phyloP scores from a whole-genome alignment of 352 stramenopile species.

The Pythium dissimile region DNA sequence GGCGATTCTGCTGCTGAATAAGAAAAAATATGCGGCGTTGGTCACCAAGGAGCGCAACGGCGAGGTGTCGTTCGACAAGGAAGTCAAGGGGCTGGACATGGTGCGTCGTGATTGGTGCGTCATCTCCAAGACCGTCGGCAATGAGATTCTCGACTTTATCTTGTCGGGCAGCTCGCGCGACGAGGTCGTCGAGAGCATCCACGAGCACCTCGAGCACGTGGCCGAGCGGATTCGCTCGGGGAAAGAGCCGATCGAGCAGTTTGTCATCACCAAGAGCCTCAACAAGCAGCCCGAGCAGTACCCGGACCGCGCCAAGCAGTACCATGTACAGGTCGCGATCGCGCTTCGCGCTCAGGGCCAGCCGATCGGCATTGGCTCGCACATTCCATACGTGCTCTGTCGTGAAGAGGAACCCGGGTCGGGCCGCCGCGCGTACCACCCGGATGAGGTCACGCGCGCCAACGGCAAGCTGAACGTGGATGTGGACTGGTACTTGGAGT shows the following conservation, averaged over 20 bases:
- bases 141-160: conserved; percentile 97
- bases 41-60: conserved; percentile 87
- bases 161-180: conserved; percentile 93
- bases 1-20: conserved; percentile 99
- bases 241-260: conserved; percentile 95
- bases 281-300: conserved; percentile 99
- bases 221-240: conserved; percentile 92
- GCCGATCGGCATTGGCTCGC: conserved; percentile 96
- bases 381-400: conserved; percentile 99
- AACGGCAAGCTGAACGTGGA: conserved; percentile 89
- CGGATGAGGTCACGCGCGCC: conserved; percentile 78
- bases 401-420: conserved; percentile 78
- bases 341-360: conserved; percentile 94
- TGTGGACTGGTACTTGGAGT: conserved; percentile 96
- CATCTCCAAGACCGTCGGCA: conserved; percentile 96
- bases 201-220: conserved; percentile 93
- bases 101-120: conserved; percentile 98
- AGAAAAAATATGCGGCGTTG: conserved; percentile 99
- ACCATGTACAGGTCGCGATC: conserved; percentile 98
- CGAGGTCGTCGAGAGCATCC: conserved; percentile 95
- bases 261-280: conserved; percentile 99
- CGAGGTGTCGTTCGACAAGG: conserved; percentile 88
- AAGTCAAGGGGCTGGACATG: conserved; percentile 98
- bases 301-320: conserved; percentile 94
- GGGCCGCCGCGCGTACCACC: conserved; percentile 77